These are phyloP conservation scores for Huntiella moniliformis DNA, from an alignment of 2,329 filamentous ascomycete genomes.

Conservation along the genomic window DNA sequence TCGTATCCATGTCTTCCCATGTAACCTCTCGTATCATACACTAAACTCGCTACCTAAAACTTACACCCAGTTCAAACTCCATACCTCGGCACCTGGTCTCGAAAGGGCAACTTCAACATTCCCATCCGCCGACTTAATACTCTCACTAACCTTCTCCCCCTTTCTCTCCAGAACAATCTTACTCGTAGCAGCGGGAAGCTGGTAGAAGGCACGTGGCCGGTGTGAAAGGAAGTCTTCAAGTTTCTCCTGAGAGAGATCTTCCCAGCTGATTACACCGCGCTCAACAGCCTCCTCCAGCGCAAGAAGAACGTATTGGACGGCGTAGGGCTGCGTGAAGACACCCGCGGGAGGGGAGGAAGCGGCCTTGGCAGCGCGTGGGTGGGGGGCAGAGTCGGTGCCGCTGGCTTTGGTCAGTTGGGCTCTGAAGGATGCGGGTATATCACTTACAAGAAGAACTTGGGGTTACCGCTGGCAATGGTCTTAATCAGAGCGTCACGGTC, in stretches of 20 bases:
- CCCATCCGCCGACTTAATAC: conserved; percentile 22
- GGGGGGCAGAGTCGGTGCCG: conserved; percentile 45
- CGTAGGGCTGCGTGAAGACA: conserved; percentile 62
- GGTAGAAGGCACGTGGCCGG: conserved; percentile 36
- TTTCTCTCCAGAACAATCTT: conserved; percentile 23
- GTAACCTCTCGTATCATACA: background rate
- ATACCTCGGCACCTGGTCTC: conserved; percentile 23
- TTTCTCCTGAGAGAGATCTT: conserved; percentile 34
- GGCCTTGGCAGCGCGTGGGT: conserved; percentile 39
- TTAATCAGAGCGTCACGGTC: conserved; percentile 56
- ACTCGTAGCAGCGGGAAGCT: conserved; percentile 17
- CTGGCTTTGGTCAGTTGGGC: conserved; percentile 13
- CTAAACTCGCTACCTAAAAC: background rate
- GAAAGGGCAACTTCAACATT: conserved; percentile 26
- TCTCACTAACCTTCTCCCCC: conserved; percentile 23
- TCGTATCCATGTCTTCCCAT: background rate
- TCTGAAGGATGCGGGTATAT: background rate
- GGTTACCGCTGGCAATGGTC: conserved; percentile 37
- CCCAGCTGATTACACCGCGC: conserved; percentile 30
- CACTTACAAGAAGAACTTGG: conserved; percentile 54
- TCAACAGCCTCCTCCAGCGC: conserved; percentile 42
- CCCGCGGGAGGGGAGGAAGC: conserved; percentile 46
- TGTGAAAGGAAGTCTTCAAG: conserved; percentile 35
- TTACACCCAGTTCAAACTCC: conserved; percentile 22
- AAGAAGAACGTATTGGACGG: conserved; percentile 42